phyloP scores from a whole-genome alignment of 495 filamentous ascomycete species.

The Copromyces sp. region DNA sequence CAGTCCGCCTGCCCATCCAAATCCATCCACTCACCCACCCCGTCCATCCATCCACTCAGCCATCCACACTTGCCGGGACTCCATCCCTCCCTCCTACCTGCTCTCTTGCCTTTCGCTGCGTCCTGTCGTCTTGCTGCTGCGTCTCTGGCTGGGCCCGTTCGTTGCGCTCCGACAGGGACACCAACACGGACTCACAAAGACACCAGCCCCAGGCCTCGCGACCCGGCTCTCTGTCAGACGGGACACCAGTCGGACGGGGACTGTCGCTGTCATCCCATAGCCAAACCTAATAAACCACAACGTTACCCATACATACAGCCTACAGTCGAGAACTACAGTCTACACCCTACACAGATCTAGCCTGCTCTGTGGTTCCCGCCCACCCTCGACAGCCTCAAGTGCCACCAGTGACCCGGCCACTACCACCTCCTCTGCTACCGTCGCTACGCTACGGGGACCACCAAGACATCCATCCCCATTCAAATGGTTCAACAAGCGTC shows the following conservation, averaged over 20 bases:
- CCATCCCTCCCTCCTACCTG: constrained; percentile 16
- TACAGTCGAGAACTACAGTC: neutral
- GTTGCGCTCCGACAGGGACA: neutral
- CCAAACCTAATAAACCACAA: neutral
- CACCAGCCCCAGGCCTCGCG: neutral
- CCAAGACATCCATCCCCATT: constrained; percentile 2
- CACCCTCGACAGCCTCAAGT: neutral
- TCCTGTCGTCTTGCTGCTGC: neutral
- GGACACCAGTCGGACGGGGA: neutral
- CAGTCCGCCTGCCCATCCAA: neutral
- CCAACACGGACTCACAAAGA: neutral
- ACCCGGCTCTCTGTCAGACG: neutral
- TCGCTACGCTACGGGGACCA: neutral
- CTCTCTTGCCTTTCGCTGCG: constrained; percentile 15
- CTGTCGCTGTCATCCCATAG: constrained; percentile 1
- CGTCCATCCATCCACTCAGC: neutral
- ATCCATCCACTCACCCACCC: neutral
- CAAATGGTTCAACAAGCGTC: constrained; percentile 19
- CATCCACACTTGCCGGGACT: constrained; percentile 1
- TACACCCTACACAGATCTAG: constrained; percentile 8
- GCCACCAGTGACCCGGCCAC: neutral
- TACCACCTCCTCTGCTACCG: neutral
- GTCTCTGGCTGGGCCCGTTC: neutral
- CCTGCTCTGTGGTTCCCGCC: neutral
- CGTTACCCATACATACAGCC: neutral